Evolutionary conservation across 1,284 basidiomycete genomes (phyloP), one percentile per base, ranked within the genome.

Genomic region (Ceratobasidium sp.): DNA sequence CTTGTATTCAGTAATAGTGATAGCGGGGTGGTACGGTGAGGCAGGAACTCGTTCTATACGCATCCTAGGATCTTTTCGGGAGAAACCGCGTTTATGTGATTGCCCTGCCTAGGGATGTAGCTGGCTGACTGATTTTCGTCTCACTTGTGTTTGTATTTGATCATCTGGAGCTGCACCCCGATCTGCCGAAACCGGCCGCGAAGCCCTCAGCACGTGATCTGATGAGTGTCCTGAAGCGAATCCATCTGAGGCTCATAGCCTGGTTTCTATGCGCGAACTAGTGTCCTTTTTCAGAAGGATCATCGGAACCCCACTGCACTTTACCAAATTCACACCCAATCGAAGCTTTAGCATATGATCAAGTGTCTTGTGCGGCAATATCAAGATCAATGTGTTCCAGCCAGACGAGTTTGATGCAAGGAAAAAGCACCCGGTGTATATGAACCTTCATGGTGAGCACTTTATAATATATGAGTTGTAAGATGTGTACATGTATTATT

Each of bases 371-470:
- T 11, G 42, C 33, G 21, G 70, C 11, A 40, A 33, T 36, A 62
- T 62, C 36, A 46, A 36, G 30, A 60, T 42, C 6, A 61, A 62
- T 28, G 60, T 53, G 30, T 72, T 46, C 18, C 46, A 54, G 21
- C 60, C 70, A 25, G 30, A 53, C 11, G 58, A 21, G 4, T 61
- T 54, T n/a, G 49, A 60, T 46, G 18, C 23, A 9, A 33, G 9
- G 9, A 44, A 48, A 21, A 49, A 38, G 53, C 44, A 58, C 16
- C 72, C 72, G 4, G 64, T 69, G 42, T 54, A 73, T 40, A 69
- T 73, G 30, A 73, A 73, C 44, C 38, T 69, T n/a, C 72, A 73
- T 46, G 72, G 72, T 59, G 51, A 48, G 51, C n/a, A 21, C 40
- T 18, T 33, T 23, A 23, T 4, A 6, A 23, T n/a, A 21, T 44